A percentile compares a stretch with the other conserved stretches of the same genome.
These are phyloP conservation scores for Cetradonia linearis DNA, from an alignment of 495 filamentous ascomycete genomes.

Conservation along the genomic window DNA sequence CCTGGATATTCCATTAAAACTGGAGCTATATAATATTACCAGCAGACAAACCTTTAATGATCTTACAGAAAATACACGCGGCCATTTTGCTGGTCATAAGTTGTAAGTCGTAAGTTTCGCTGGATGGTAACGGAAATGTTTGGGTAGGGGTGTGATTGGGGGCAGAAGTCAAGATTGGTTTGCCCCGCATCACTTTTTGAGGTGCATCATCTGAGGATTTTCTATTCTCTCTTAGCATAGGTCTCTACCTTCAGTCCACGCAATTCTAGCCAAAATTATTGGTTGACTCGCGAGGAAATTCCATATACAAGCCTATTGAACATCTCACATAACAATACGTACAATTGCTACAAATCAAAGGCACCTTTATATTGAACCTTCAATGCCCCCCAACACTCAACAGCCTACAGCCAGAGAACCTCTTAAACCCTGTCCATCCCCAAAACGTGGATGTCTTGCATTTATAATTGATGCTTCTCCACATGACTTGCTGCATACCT, in stretches of 20 bases:
- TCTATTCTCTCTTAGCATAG: too few relatives aligned
- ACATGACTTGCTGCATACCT: not conserved
- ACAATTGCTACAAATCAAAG: slow-evolving; percentile 4
- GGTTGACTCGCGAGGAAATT: not conserved
- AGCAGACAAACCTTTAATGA: slow-evolving; percentile 73
- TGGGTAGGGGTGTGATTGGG: not conserved
- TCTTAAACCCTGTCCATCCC: not conserved
- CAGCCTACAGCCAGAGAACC: not conserved
- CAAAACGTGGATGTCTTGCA: not conserved
- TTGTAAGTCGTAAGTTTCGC: not conserved
- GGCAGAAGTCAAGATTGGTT: slow-evolving; percentile 1
- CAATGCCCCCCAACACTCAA: not conserved
- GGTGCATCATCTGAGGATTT: not conserved
- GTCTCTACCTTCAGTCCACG: not conserved
- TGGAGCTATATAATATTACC: too few relatives aligned
- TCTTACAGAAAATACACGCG: slow-evolving; percentile 95
- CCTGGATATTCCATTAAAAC: slow-evolving; percentile 40
- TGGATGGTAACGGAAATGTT: not conserved
- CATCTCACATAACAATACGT: slow-evolving; percentile 8
- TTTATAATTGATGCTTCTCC: not conserved
- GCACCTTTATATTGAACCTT: not conserved
- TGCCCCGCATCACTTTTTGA: not conserved
- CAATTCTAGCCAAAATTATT: not conserved
- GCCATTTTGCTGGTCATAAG: slow-evolving; percentile 27
- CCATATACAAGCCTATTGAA: slow-evolving; percentile 10